phyloP scores from a whole-genome alignment of 306 rosid species.

The Coriaria nepalensis region DNA sequence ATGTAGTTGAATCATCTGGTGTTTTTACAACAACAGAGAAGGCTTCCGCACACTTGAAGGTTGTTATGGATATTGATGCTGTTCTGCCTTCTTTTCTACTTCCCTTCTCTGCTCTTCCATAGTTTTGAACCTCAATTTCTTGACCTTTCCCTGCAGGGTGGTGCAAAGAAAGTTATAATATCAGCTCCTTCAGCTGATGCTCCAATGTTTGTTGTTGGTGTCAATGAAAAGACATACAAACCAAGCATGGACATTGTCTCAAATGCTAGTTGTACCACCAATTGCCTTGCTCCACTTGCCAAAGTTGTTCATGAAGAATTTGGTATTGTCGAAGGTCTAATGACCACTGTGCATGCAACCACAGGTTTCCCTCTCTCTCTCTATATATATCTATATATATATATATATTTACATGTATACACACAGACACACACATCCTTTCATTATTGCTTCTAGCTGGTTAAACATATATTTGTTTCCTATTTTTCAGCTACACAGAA shows the following conservation, averaged over 20 bases:
- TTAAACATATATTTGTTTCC: conserved; percentile 2
- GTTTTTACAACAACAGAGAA: conserved; percentile 74
- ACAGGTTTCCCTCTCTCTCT: conserved; percentile 45
- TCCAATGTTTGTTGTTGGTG: conserved; percentile 97
- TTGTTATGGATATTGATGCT: conserved; percentile 14
- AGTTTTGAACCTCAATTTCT: conserved; percentile 7
- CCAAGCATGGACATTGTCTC: conserved; percentile 83
- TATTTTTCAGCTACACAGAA: conserved; percentile 76
- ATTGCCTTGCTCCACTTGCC: conserved; percentile 98
- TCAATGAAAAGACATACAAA: conserved; percentile 68
- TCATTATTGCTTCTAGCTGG: no score
- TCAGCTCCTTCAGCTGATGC: conserved; percentile 99
- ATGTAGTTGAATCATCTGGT: conserved; percentile 86
- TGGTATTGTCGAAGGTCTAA: conserved; percentile 88
- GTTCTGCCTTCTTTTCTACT: conserved; percentile 1
- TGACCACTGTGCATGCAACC: conserved; percentile 99
- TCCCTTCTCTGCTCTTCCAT: background rate
- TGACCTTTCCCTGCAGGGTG: conserved; percentile 45
- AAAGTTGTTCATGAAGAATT: conserved; percentile 97
- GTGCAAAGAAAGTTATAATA: conserved; percentile 88
- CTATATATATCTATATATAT: conserved; percentile 3
- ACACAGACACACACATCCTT: no score
- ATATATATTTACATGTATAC: no score
- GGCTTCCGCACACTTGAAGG: conserved; percentile 80
- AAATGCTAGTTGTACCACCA: conserved; percentile 97